Evolutionary conservation across 805 yeast genomes (phyloP).

Genomic region (Cyberlindnera subsufficiens): DNA sequence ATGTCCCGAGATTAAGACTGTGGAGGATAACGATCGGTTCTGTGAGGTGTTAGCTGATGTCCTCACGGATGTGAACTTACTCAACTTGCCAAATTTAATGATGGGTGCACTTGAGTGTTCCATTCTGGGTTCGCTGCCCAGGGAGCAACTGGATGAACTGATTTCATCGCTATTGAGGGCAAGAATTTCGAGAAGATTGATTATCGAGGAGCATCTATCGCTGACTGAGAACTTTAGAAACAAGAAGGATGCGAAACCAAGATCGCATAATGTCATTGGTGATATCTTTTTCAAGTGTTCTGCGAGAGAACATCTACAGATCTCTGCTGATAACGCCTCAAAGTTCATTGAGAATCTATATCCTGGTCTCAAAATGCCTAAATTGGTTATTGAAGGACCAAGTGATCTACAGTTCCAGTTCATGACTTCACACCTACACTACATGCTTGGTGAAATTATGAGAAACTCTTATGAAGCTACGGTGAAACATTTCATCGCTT

Average conservation of each 20-base stretch:
- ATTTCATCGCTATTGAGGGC: constrained; percentile 77
- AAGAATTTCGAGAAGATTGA: constrained; percentile 82
- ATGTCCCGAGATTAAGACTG: constrained; percentile 56
- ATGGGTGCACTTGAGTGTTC: constrained; percentile 89
- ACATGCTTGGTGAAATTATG: constrained; percentile 79
- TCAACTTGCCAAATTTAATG: constrained; percentile 81
- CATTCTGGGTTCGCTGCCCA: constrained; percentile 51
- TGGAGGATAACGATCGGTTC: constrained; percentile 73
- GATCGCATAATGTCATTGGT: constrained; percentile 50
- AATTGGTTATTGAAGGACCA: constrained; percentile 70
- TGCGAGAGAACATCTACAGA: constrained; percentile 58
- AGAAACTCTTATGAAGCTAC: constrained; percentile 85
- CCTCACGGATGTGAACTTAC: constrained; percentile 68
- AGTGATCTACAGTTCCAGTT: constrained; percentile 67
- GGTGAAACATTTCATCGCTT: constrained; percentile 37
- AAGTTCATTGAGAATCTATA: constrained; percentile 46
- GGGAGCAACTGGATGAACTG: constrained; percentile 59
- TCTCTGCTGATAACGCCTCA: constrained; percentile 47
- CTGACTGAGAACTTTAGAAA: constrained; percentile 56
- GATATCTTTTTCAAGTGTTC: constrained; percentile 79
- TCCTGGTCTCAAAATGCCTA: constrained; percentile 59
- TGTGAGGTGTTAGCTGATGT: constrained; percentile 58
- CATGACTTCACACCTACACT: constrained; percentile 80
- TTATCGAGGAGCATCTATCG: constrained; percentile 86
- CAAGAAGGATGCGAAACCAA: constrained; percentile 34